Percentiles rank a stretch among this genome's conserved stretches.
phyloP scores from a whole-genome alignment of 345 rosid genomes.

The Excoecaria cochinchinensis region DNA sequence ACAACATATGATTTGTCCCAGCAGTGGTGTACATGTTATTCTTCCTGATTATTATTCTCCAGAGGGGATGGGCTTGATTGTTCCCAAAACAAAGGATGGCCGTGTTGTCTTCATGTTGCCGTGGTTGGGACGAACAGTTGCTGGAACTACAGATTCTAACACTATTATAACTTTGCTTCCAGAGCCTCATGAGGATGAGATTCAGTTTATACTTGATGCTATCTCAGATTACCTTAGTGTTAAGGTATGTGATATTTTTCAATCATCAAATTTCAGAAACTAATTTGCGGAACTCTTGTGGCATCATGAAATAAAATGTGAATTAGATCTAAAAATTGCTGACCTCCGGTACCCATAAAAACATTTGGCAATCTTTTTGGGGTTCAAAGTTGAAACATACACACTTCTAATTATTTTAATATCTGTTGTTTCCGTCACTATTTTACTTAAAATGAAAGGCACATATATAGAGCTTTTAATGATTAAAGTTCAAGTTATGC shows the following conservation, averaged over 20 bases:
- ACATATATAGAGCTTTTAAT: background rate
- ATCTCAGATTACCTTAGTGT: constrained; percentile 82
- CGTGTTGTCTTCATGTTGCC: constrained; percentile 98
- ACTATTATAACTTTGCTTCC: constrained; percentile 80
- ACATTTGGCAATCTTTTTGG: too few species aligned
- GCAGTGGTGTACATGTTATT: constrained; percentile 93
- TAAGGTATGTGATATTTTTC: constrained; percentile 50
- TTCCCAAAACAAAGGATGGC: constrained; percentile 98
- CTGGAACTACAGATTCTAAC: constrained; percentile 95
- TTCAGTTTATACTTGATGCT: constrained; percentile 94
- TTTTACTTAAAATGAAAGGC: background rate
- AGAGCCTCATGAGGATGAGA: constrained; percentile 96
- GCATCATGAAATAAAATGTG: background rate
- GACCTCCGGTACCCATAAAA: background rate
- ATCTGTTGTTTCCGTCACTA: background rate
- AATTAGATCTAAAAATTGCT: background rate
- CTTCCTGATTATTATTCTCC: constrained; percentile 99
- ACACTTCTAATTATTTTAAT: too few species aligned
- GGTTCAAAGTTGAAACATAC: too few species aligned
- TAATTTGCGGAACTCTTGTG: background rate
- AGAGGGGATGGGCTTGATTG: constrained; percentile 98
- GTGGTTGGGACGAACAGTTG: constrained; percentile 95
- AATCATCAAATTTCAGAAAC: background rate
- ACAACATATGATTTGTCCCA: constrained; percentile 80
- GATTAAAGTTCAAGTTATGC: background rate